phyloP scores from a whole-genome alignment of 2,329 filamentous ascomycete species.

The Clarireedia sp. region DNA sequence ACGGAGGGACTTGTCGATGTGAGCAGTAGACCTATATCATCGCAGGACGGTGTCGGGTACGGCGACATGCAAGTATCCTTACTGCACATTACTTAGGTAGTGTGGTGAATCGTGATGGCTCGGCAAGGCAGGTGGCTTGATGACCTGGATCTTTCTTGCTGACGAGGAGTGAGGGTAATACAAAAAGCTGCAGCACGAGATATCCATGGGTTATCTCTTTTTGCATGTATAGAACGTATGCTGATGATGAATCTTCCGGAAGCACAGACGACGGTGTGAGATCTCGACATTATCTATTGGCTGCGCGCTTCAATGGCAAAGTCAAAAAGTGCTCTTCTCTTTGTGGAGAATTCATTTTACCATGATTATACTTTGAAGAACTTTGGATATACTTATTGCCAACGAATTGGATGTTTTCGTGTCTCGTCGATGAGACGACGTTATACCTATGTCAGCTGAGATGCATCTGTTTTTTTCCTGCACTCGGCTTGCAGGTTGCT shows the following conservation, averaged over 20 bases:
- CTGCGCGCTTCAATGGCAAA: background rate
- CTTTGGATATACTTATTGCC: background rate
- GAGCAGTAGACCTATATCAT: too few species aligned
- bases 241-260: background rate
- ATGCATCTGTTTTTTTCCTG: background rate
- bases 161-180: background rate
- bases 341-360: background rate
- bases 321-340: background rate
- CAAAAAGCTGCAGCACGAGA: background rate
- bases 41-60: too few species aligned
- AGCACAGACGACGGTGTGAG: background rate
- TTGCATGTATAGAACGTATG: background rate
- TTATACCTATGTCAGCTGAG: background rate
- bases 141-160: background rate
- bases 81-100: too few species aligned
- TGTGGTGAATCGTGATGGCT: background rate
- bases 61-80: too few species aligned
- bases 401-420: background rate
- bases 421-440: background rate
- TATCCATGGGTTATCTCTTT: background rate
- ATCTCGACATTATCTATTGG: background rate
- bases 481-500: background rate
- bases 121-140: background rate
- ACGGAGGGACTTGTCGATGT: too few species aligned
- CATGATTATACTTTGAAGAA: too few species aligned